Conservation (phyloP, 2,329 filamentous ascomycete genomes). For the Epichloe typhina region DNA sequence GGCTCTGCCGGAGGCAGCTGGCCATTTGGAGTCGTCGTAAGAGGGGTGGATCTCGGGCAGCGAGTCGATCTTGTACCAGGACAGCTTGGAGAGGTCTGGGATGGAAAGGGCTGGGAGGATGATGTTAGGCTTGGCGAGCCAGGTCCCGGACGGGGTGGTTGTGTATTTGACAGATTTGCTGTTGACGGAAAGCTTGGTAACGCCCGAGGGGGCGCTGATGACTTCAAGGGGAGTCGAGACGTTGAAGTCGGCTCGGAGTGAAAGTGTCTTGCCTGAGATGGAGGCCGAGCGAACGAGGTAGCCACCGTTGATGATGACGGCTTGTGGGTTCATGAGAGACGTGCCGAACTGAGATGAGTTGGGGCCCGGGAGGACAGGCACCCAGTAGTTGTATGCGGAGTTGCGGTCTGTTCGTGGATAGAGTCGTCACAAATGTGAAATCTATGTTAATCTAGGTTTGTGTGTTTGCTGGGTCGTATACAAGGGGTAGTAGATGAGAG, state of each 20-base stretch:
- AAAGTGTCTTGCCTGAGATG: constrained; percentile 40
- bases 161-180: constrained; percentile 23
- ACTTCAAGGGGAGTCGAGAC: constrained; percentile 47
- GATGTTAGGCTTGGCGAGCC: constrained; percentile 36
- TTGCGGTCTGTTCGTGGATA: constrained; percentile 37
- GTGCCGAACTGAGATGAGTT: constrained; percentile 18
- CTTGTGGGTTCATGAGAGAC: constrained; percentile 20
- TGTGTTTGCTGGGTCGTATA: no score
- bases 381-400: constrained; percentile 57
- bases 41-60: constrained; percentile 51
- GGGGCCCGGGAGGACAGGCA: constrained; percentile 35
- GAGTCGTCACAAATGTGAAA: constrained; percentile 1
- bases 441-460: not conserved
- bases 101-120: constrained; percentile 30
- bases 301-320: constrained; percentile 49
- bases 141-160: constrained; percentile 28
- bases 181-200: constrained; percentile 32
- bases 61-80: constrained; percentile 58
- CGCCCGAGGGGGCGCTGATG: constrained; percentile 42
- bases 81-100: constrained; percentile 36
- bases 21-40: constrained; percentile 61
- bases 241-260: constrained; percentile 60
- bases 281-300: constrained; percentile 51
- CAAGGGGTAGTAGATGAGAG: no score
- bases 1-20: not conserved